Evolutionary conservation across 2,329 filamentous ascomycete genomes (phyloP).

Genomic region (Paracoccidioides lutzii): DNA sequence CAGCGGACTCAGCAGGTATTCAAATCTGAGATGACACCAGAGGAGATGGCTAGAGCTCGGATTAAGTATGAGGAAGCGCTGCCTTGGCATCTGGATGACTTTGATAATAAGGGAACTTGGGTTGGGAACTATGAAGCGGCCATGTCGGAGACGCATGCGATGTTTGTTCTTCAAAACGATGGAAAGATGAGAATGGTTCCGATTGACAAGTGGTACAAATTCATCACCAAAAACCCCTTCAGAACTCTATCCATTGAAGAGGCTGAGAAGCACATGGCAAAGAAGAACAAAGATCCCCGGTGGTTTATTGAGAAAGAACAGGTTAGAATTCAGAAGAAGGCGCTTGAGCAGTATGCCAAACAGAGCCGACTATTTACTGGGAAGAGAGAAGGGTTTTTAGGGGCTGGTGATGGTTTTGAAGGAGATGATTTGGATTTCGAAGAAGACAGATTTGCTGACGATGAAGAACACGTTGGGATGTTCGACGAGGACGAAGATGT

Average conservation of each 20-base stretch:
- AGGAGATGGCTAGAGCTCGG: slow-evolving; percentile 54
- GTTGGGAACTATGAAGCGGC: slow-evolving; percentile 82
- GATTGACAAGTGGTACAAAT: slow-evolving; percentile 87
- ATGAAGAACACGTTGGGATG: slow-evolving; percentile 65
- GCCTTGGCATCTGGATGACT: slow-evolving; percentile 94
- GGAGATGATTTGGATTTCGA: slow-evolving; percentile 56
- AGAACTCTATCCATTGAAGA: slow-evolving; percentile 68
- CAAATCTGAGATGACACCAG: slow-evolving; percentile 59
- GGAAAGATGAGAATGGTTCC: slow-evolving; percentile 73
- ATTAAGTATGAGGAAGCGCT: slow-evolving; percentile 84
- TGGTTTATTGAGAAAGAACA: slow-evolving; percentile 62
- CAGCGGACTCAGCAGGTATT: slow-evolving; percentile 83
- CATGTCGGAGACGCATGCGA: slow-evolving; percentile 66
- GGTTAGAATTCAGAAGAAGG: slow-evolving; percentile 40
- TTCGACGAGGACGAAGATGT: slow-evolving; percentile 75
- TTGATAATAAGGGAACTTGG: slow-evolving; percentile 90
- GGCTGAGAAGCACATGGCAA: slow-evolving; percentile 69
- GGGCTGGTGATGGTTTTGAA: slow-evolving; percentile 40
- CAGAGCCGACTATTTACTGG: slow-evolving; percentile 35
- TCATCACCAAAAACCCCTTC: slow-evolving; percentile 44
- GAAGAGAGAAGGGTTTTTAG: slow-evolving; percentile 32
- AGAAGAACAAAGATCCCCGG: slow-evolving; percentile 60
- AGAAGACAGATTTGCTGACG: slow-evolving; percentile 68
- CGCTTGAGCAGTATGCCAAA: slow-evolving; percentile 44
- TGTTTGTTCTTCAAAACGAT: slow-evolving; percentile 61